Evolutionary conservation across 306 rosid species (phyloP).

Genomic region (Crotalaria pallida): DNA sequence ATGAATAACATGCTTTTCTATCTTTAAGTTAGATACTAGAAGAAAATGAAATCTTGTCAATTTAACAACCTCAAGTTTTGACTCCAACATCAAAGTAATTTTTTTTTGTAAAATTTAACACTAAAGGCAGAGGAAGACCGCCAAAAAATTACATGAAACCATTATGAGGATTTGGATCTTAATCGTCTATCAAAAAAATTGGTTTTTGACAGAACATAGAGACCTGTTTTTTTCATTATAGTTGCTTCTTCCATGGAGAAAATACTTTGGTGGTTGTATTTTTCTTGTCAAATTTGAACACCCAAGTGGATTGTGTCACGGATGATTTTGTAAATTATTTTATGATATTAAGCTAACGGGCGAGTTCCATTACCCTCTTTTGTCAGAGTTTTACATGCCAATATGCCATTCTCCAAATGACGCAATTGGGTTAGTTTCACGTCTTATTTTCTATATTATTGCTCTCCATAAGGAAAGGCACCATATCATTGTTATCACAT

Average conservation of each 20-base stretch:
- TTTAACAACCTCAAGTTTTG: neutral
- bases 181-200: neutral
- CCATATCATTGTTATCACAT: no score
- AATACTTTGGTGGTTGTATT: neutral
- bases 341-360: conserved; percentile 10
- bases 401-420: conserved; percentile 90
- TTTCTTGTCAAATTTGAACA: neutral
- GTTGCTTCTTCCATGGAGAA: neutral
- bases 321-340: neutral
- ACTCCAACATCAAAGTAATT: neutral
- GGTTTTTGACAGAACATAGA: neutral
- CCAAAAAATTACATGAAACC: neutral
- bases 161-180: neutral
- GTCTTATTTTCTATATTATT: neutral
- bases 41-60: neutral
- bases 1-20: neutral
- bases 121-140: no score
- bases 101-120: neutral
- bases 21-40: neutral
- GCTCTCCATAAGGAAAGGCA: neutral
- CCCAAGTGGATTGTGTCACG: neutral
- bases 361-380: neutral
- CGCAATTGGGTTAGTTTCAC: conserved; percentile 73
- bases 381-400: conserved; percentile 78
- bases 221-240: neutral